Evolutionary conservation across 2,329 filamentous ascomycete species (phyloP).

Genomic region (Coniochaeta hoffmannii): DNA sequence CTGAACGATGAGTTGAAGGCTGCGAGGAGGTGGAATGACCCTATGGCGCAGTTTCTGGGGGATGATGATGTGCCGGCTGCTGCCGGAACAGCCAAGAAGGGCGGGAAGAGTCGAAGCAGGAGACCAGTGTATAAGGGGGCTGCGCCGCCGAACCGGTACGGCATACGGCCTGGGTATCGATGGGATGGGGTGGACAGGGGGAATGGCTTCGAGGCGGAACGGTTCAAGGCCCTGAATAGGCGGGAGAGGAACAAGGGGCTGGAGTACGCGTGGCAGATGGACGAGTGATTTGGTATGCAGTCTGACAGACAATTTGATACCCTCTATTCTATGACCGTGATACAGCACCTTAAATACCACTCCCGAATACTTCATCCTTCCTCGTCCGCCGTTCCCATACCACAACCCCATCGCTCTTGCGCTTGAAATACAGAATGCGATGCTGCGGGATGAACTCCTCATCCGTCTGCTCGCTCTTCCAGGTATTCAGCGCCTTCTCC

Average conservation of each 20-base stretch:
- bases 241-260: constrained; percentile 69
- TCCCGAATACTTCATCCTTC: constrained; percentile 49
- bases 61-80: constrained; percentile 30
- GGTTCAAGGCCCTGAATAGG: constrained; percentile 81
- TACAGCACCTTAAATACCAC: constrained; percentile 34
- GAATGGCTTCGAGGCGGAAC: constrained; percentile 88
- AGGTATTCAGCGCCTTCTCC: constrained; percentile 46
- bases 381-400: constrained; percentile 51
- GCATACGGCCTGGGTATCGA: constrained; percentile 81
- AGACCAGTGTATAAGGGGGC: constrained; percentile 71
- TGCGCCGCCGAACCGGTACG: constrained; percentile 85
- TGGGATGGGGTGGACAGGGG: constrained; percentile 97
- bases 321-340: too few species aligned
- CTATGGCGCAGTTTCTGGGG: constrained; percentile 72
- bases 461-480: constrained; percentile 56
- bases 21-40: constrained; percentile 83
- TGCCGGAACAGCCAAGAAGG: constrained; percentile 19
- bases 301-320: too few species aligned
- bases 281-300: constrained; percentile 29
- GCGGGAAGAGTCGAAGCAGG: constrained; percentile 22
- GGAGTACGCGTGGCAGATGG: constrained; percentile 95
- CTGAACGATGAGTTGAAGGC: constrained; percentile 79
- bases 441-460: constrained; percentile 62
- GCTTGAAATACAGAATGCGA: constrained; percentile 54
- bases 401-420: constrained; percentile 38